phyloP scores from a whole-genome alignment of 805 yeast species.

The Saturnispora saitoi region DNA sequence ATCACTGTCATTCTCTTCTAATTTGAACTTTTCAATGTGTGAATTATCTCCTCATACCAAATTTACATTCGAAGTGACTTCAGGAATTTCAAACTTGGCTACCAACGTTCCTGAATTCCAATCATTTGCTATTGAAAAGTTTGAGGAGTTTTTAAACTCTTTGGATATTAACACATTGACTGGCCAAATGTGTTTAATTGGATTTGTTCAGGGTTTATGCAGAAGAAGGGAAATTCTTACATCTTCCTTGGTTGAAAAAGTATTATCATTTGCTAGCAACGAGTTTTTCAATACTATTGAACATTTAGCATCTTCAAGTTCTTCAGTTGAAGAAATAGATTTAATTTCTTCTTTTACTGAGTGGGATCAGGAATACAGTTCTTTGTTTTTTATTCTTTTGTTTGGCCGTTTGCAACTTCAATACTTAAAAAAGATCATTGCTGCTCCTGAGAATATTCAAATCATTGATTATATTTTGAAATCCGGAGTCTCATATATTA shows the following conservation, averaged over 20 bases:
- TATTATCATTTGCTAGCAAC: constrained; percentile 21
- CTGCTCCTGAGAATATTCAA: constrained; percentile 9
- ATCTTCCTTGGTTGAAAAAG: constrained; percentile 13
- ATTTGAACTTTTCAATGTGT: constrained; percentile 19
- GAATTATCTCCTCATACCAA: constrained; percentile 36
- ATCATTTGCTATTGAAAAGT: constrained; percentile 6
- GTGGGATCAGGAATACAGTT: constrained; percentile 24
- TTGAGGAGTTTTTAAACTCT: constrained; percentile 4
- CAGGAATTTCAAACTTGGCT: constrained; percentile 26
- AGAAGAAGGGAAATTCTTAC: constrained; percentile 18
- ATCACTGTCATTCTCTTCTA: constrained; percentile 32
- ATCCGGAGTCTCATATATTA: constrained; percentile 8
- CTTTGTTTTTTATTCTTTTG: constrained; percentile 23
- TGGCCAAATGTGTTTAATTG: constrained; percentile 24
- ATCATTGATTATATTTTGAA: constrained; percentile 16
- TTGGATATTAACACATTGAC: constrained; percentile 4
- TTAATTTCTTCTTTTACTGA: constrained; percentile 26
- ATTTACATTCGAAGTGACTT: constrained; percentile 29
- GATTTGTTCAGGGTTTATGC: constrained; percentile 25
- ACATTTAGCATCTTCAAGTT: constrained; percentile 7
- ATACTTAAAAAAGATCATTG: constrained; percentile 17
- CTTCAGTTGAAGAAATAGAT: constrained; percentile 18
- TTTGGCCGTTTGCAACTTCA: constrained; percentile 20
- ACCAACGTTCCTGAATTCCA: constrained; percentile 14
- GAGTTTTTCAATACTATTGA: constrained; percentile 24